Evolutionary conservation across 2,329 filamentous ascomycete species (phyloP), one percentile per base, ranked within the genome.

Genomic region (Torrubiella hemipterigena): DNA sequence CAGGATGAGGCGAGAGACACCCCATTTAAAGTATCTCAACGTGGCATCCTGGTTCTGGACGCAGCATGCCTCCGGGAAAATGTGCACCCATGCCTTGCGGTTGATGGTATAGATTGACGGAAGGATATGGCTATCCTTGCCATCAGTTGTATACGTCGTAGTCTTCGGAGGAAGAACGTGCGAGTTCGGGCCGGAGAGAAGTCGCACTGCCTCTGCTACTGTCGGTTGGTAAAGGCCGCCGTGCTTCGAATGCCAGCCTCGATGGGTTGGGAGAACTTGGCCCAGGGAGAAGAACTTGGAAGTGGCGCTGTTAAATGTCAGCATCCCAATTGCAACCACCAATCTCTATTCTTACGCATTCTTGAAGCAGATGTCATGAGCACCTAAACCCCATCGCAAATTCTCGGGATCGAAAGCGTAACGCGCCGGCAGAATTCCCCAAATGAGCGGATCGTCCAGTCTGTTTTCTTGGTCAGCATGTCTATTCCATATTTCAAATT

Each of bases 1-100:
- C 28, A 98, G 73, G 35, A 98, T 91, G 35, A 96, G 67, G 3
- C 91, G 75, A 6, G 89, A 85, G 2, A 96, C 68, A 2, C 91
- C 91, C 91, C 91, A 98, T 62, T 94, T 95, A 72, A 96, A 96
- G 59, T 98, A 98, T 18, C 91, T 81, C 66, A 96, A 78, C 7
- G 78, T 74, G 45, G 77, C 75, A 25, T 76, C 63, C 2, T 80
- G 71, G 42, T 85, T 77, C 58, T 98, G 91, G 55, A 96, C 87
- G 27, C 94, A 85, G 54, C 82, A 85, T 29, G 86, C 91, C 58
- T 98, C 91, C 10, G 91, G 91, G 54, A 96, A 96, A 33, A 96
- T 80, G 55, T 98, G 91, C 4, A 98, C 65, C 91, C 91, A 98
- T 27, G 75, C 73, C 52, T 82, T 70, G 27, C 73, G 74, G 45